Evolutionary conservation across 2,329 filamentous ascomycete species (phyloP).

Genomic region (Penicillium decumbens): DNA sequence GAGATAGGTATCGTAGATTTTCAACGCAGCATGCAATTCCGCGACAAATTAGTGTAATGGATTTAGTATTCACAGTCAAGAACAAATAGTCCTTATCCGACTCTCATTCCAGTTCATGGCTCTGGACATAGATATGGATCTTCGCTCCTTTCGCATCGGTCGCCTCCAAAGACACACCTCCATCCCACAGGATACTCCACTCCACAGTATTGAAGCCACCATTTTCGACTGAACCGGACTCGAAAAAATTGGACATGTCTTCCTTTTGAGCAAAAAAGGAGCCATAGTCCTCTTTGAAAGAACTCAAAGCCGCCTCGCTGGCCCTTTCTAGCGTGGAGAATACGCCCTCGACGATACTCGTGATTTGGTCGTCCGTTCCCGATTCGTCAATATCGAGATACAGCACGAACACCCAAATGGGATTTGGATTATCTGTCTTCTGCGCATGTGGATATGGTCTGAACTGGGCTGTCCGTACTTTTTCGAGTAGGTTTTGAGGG

Average conservation of each 20-base stretch:
- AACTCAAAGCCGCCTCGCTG: slow-evolving; percentile 6
- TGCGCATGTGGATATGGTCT: no score
- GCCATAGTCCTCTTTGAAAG: slow-evolving; percentile 4
- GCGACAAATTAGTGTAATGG: not conserved
- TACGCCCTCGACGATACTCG: slow-evolving; percentile 6
- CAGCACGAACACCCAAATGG: no score
- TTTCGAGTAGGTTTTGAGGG: no score
- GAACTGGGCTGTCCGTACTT: no score
- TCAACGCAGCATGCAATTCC: slow-evolving; percentile 1
- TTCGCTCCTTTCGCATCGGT: not conserved
- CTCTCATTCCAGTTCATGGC: not conserved
- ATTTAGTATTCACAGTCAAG: not conserved
- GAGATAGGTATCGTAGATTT: slow-evolving; percentile 1
- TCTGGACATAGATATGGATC: not conserved
- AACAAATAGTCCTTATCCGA: not conserved
- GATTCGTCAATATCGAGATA: no score
- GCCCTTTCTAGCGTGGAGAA: slow-evolving; percentile 5
- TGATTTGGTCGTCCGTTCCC: no score
- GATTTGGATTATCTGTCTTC: no score
- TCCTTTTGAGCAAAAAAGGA: not conserved
- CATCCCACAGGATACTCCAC: not conserved
- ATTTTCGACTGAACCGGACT: not conserved
- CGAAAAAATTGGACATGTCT: slow-evolving; percentile 1
- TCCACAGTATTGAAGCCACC: not conserved
- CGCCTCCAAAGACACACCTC: slow-evolving; percentile 1